phyloP scores from a whole-genome alignment of 192 early-diverging fungal species.

The Borealophlyctis nickersoniae region DNA sequence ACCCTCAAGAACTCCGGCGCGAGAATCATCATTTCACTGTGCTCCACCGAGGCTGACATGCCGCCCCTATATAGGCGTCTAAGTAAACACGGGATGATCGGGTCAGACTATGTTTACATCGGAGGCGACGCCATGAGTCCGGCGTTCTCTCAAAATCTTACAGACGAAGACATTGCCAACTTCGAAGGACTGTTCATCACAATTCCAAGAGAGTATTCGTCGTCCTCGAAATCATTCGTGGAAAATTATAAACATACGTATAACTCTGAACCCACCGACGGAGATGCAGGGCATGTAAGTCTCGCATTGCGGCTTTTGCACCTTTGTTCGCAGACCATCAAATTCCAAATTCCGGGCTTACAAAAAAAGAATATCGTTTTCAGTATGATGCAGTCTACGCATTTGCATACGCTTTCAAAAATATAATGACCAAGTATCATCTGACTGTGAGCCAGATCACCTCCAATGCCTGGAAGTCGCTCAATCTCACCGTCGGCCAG shows the following conservation, averaged over 20 bases:
- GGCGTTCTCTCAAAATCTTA: background rate
- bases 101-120: conserved; percentile 14
- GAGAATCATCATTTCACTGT: conserved; percentile 6
- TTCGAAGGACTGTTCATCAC: conserved; percentile 9
- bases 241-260: background rate
- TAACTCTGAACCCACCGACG: background rate
- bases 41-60: background rate
- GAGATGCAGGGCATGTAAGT: background rate
- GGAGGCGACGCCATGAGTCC: conserved; percentile 12
- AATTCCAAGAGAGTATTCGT: conserved; percentile 10
- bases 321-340: too few relatives aligned
- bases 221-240: conserved; percentile 1
- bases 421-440: conserved; percentile 7
- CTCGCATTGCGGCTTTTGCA: too few relatives aligned
- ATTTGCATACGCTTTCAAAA: conserved; percentile 22
- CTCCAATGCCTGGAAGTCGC: conserved; percentile 10
- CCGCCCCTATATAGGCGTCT: background rate
- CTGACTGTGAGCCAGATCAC: conserved; percentile 1
- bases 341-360: too few relatives aligned
- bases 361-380: background rate
- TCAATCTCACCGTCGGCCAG: conserved; percentile 9
- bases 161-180: background rate
- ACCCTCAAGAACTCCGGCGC: conserved; percentile 6
- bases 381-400: conserved; percentile 22
- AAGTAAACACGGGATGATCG: conserved; percentile 5